Conservation (phyloP, 2,329 filamentous ascomycete genomes). For the Aspergillus phoenicis region DNA sequence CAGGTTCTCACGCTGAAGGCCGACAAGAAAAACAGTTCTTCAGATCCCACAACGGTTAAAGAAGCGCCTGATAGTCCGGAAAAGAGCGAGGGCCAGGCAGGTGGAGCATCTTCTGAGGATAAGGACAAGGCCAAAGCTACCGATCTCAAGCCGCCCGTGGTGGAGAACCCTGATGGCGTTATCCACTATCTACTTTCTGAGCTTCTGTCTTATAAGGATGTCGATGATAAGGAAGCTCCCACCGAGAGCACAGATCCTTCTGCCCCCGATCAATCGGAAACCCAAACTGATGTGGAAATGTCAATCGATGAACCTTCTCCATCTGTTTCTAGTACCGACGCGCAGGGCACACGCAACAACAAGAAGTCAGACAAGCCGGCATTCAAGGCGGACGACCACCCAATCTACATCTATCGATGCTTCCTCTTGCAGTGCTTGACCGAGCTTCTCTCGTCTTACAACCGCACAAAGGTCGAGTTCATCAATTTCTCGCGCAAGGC, state of each 20-base stretch:
- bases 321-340: slow-evolving; percentile 35
- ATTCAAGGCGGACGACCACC: slow-evolving; percentile 91
- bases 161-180: slow-evolving; percentile 92
- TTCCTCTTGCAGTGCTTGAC: slow-evolving; percentile 90
- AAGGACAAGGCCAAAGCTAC: slow-evolving; percentile 56
- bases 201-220: slow-evolving; percentile 85
- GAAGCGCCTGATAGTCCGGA: slow-evolving; percentile 30
- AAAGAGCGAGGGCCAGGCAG: slow-evolving; percentile 32
- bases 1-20: slow-evolving; percentile 58
- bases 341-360: slow-evolving; percentile 42
- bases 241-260: slow-evolving; percentile 31
- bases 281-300: slow-evolving; percentile 55
- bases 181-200: slow-evolving; percentile 94
- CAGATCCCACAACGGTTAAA: slow-evolving; percentile 28
- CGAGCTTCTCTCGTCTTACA: slow-evolving; percentile 89
- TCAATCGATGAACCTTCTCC: slow-evolving; percentile 42
- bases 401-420: slow-evolving; percentile 94
- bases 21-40: slow-evolving; percentile 38
- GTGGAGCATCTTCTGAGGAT: slow-evolving; percentile 24
- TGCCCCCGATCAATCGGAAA: slow-evolving; percentile 37
- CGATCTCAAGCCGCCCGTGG: slow-evolving; percentile 78
- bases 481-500: slow-evolving; percentile 98
- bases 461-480: slow-evolving; percentile 94
- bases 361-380: slow-evolving; percentile 70
- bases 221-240: slow-evolving; percentile 76